Percentiles rank a stretch among this genome's conserved stretches.
Conservation (phyloP, 2,329 filamentous ascomycete species). For the Aspergillus phoenicis region DNA sequence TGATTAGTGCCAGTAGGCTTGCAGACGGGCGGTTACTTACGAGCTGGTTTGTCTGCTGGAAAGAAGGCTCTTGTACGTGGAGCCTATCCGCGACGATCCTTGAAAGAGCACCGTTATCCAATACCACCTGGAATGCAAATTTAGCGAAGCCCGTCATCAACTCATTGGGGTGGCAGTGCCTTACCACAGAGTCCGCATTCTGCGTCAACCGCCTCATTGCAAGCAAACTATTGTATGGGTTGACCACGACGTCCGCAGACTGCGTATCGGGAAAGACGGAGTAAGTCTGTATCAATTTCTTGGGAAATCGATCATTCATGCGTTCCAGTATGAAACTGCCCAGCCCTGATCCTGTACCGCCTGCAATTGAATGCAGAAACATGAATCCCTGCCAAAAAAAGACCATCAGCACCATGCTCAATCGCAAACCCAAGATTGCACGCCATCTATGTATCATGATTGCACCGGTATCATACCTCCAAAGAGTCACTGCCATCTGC, state of each 20-base stretch:
- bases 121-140: conserved; percentile 62
- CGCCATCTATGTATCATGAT: background rate
- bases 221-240: conserved; percentile 96
- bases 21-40: conserved; percentile 48
- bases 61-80: conserved; percentile 92
- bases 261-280: conserved; percentile 96
- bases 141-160: conserved; percentile 24
- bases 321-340: conserved; percentile 93
- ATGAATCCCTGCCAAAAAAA: conserved; percentile 74
- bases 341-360: conserved; percentile 92
- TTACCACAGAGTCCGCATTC: conserved; percentile 90
- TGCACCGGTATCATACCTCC: conserved; percentile 60
- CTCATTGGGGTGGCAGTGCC: conserved; percentile 22
- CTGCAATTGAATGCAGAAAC: conserved; percentile 97
- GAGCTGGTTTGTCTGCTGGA: conserved; percentile 96
- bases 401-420: conserved; percentile 4
- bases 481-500: conserved; percentile 97
- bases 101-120: conserved; percentile 92
- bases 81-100: conserved; percentile 92
- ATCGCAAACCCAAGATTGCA: background rate
- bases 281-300: conserved; percentile 99
- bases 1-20: conserved; percentile 6
- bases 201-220: conserved; percentile 89
- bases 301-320: conserved; percentile 95
- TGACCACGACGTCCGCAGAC: conserved; percentile 89